These are phyloP conservation scores for Amaranthus cruentus DNA, from an alignment of 148 eudicot genomes.

Conservation along the genomic window DNA sequence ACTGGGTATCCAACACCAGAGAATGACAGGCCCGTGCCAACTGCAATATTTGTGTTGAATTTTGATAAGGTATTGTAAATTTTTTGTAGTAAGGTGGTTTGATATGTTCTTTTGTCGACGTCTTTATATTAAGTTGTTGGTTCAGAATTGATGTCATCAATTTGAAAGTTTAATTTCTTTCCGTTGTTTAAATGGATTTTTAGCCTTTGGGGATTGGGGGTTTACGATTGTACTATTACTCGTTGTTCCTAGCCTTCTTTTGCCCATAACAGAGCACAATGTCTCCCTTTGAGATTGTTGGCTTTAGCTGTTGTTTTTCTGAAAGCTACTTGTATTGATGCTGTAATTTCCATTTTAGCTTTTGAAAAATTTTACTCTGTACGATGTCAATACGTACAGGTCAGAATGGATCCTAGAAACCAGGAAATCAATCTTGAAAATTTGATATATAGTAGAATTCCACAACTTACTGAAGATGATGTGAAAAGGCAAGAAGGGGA, in stretches of 20 bases:
- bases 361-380: slow-evolving; percentile 11
- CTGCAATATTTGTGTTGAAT: slow-evolving; percentile 79
- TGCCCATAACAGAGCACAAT: not conserved
- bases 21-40: slow-evolving; percentile 74
- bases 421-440: slow-evolving; percentile 73
- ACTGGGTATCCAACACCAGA: slow-evolving; percentile 46
- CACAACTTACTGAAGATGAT: slow-evolving; percentile 67
- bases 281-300: too few species aligned
- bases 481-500: slow-evolving; percentile 86
- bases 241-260: not conserved
- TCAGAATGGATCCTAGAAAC: slow-evolving; percentile 93
- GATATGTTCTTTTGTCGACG: not conserved
- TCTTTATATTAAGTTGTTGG: not conserved
- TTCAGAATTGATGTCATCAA: not conserved
- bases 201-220: not conserved
- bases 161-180: not conserved
- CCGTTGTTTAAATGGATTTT: not conserved
- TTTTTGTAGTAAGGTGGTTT: not conserved
- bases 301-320: not conserved
- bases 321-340: not conserved
- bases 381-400: slow-evolving; percentile 38
- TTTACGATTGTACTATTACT: not conserved
- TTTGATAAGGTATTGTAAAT: slow-evolving; percentile 74
- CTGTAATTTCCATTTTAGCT: slow-evolving; percentile 7
- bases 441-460: slow-evolving; percentile 53